These are phyloP conservation scores for Eucalyptus virginea DNA, from an alignment of 345 rosid genomes.

Conservation along the genomic window DNA sequence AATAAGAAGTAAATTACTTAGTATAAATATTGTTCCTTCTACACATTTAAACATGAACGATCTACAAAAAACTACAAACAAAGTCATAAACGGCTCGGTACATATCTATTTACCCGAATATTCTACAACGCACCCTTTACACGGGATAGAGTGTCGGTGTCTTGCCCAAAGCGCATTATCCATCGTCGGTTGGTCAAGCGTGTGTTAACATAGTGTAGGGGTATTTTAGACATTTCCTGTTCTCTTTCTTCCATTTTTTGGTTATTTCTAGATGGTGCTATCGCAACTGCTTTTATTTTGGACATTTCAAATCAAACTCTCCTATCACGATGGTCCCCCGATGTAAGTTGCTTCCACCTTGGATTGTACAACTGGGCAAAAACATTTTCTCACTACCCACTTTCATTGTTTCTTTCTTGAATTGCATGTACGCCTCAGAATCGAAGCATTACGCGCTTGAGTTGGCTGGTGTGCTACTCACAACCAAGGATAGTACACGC, in stretches of 20 bases:
- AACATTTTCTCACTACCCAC: neutral
- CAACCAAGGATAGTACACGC: neutral
- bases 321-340: neutral
- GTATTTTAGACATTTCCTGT: neutral
- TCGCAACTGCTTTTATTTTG: neutral
- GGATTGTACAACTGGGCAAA: neutral
- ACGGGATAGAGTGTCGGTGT: neutral
- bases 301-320: neutral
- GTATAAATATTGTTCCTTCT: neutral
- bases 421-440: neutral
- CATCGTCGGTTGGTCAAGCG: neutral
- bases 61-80: neutral
- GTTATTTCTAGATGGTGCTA: neutral
- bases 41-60: neutral
- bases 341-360: neutral
- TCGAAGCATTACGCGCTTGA: neutral
- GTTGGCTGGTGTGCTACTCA: neutral
- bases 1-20: neutral
- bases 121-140: neutral
- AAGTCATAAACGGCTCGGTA: neutral
- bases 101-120: neutral
- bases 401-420: neutral
- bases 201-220: neutral
- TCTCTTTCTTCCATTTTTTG: neutral
- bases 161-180: neutral